Conservation (phyloP, 2,329 filamentous ascomycete species). For the Chaetomiaceae sp. region DNA sequence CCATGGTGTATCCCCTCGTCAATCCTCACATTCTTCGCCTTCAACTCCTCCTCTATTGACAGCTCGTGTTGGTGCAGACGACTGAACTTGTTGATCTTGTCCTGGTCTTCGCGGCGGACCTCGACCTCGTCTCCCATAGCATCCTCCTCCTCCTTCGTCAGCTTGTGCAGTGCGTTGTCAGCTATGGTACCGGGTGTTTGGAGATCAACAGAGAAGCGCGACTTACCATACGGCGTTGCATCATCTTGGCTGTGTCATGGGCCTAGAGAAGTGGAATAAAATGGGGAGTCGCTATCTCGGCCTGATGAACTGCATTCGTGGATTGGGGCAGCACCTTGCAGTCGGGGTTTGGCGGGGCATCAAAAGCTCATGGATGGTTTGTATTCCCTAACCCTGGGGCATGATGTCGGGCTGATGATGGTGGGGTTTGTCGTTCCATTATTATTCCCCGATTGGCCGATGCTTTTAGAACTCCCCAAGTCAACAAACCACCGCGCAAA, state of each 20-base stretch:
- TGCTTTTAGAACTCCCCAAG: background rate
- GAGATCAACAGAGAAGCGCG: too few relatives aligned
- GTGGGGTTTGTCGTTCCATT: background rate
- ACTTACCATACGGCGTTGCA: conserved; percentile 19
- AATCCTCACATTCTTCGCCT: conserved; percentile 65
- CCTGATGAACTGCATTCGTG: too few relatives aligned
- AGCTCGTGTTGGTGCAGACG: conserved; percentile 84
- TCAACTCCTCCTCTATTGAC: conserved; percentile 72
- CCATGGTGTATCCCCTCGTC: too few relatives aligned
- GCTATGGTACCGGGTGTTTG: background rate
- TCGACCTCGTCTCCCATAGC: conserved; percentile 76
- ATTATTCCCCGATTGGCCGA: conserved; percentile 15
- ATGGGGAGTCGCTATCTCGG: too few relatives aligned
- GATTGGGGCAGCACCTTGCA: background rate
- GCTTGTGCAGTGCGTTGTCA: conserved; percentile 48
- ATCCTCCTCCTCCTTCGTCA: conserved; percentile 90
- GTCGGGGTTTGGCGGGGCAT: background rate
- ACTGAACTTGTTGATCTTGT: conserved; percentile 98
- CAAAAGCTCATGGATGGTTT: background rate
- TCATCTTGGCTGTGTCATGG: conserved; percentile 10
- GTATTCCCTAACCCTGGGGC: background rate
- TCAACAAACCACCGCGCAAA: conserved; percentile 9
- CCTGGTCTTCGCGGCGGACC: conserved; percentile 93
- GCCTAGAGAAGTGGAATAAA: background rate
- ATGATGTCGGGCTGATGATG: background rate